A percentile compares a stretch with the other conserved stretches of the same genome.
Evolutionary conservation across 129 eudicot species (phyloP).

Genomic region (Flaveria linearis): DNA sequence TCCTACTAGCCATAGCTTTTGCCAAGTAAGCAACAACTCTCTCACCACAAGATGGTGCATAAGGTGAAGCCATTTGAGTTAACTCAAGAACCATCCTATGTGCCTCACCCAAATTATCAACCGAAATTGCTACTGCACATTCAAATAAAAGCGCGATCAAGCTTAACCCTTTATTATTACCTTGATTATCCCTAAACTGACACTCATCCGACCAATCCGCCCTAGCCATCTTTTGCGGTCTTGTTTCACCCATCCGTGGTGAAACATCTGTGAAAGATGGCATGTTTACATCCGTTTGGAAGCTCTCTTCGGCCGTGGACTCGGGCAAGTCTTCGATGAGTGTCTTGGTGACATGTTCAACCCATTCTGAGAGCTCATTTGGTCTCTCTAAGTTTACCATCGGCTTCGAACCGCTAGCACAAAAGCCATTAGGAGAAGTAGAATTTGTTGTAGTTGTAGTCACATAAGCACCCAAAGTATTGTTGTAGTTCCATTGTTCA

Average conservation of each 20-base stretch:
- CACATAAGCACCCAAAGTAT: slow-evolving; percentile 30
- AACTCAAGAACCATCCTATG: slow-evolving; percentile 72
- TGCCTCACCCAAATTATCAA: slow-evolving; percentile 82
- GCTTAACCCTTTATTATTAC: slow-evolving; percentile 42
- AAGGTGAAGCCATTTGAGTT: slow-evolving; percentile 80
- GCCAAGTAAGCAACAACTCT: slow-evolving; percentile 79
- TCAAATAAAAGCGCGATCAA: slow-evolving; percentile 58
- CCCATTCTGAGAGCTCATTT: slow-evolving; percentile 75
- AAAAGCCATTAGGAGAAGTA: slow-evolving; percentile 27
- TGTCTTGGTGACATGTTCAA: slow-evolving; percentile 72
- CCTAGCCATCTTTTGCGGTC: slow-evolving; percentile 55
- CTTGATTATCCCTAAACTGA: slow-evolving; percentile 20
- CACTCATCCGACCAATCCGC: slow-evolving; percentile 14
- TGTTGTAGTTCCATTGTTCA: slow-evolving; percentile 60
- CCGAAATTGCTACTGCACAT: slow-evolving; percentile 85
- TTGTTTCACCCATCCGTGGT: slow-evolving; percentile 44
- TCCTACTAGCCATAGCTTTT: slow-evolving; percentile 74
- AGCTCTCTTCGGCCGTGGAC: slow-evolving; percentile 41
- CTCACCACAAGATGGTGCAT: slow-evolving; percentile 71
- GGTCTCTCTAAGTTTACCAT: slow-evolving; percentile 36
- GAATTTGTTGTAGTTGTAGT: slow-evolving; percentile 20
- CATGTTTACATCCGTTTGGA: slow-evolving; percentile 35
- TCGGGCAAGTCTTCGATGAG: slow-evolving; percentile 74
- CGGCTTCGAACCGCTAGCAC: slow-evolving; percentile 32
- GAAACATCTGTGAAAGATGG: slow-evolving; percentile 25